phyloP scores from a whole-genome alignment of 108 stramenopile species.

The Pseudonitzschia multistriata region DNA sequence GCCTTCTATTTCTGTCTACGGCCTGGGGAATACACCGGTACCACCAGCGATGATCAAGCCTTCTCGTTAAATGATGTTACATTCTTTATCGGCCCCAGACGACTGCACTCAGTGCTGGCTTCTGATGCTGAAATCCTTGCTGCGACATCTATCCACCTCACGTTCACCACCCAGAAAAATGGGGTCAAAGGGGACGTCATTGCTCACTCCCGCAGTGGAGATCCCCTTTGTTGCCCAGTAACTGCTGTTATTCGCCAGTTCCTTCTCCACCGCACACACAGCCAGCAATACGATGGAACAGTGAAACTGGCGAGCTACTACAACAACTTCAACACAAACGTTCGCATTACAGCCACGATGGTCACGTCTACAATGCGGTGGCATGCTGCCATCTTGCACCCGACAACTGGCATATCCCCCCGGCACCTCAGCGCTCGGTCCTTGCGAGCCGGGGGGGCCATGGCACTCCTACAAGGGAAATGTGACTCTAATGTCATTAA shows the following conservation, averaged over 20 bases:
- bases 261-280: no score
- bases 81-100: no score
- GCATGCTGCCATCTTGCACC: constrained; percentile 16
- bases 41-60: constrained; percentile 8
- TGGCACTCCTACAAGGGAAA: constrained; percentile 39
- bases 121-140: no score
- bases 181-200: constrained; percentile 30
- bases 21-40: constrained; percentile 30
- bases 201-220: neutral
- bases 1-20: constrained; percentile 51
- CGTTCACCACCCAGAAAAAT: constrained; percentile 42
- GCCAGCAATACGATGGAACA: no score
- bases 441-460: constrained; percentile 55
- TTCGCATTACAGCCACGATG: neutral
- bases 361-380: neutral
- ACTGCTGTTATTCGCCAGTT: no score
- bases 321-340: neutral
- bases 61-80: no score
- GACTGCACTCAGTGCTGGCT: no score
- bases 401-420: constrained; percentile 30
- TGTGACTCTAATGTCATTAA: constrained; percentile 49
- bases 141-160: constrained; percentile 36
- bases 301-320: no score
- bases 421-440: constrained; percentile 35
- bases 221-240: no score